Conservation (phyloP, 2,329 filamentous ascomycete species). For the Arthrobotrys sphaeroides region DNA sequence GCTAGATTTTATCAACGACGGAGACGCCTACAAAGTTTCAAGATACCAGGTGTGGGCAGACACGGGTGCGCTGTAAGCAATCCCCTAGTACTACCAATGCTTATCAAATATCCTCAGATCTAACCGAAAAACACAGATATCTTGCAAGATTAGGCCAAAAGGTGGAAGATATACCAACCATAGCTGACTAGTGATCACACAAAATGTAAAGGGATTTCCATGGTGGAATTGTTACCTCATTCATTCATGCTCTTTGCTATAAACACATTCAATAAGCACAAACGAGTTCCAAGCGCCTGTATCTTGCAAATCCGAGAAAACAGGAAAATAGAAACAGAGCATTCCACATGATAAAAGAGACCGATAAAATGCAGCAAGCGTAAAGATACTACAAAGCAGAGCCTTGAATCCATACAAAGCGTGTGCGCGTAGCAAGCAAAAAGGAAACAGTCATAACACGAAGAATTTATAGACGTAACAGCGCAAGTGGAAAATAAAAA, state of each 20-base stretch:
- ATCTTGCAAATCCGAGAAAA: not conserved
- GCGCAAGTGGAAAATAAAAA: not conserved
- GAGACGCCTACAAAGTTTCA: slow-evolving; percentile 55
- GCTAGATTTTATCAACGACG: slow-evolving; percentile 58
- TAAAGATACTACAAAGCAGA: not conserved
- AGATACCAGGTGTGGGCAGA: slow-evolving; percentile 62
- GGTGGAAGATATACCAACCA: not conserved
- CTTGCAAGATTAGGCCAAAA: slow-evolving; percentile 27
- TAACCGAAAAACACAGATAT: not conserved
- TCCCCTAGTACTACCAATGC: not conserved
- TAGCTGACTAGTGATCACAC: not conserved
- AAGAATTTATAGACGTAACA: not conserved
- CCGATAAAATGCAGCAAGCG: not conserved
- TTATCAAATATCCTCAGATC: not conserved
- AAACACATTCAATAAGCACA: not conserved
- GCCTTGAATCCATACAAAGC: too few species aligned
- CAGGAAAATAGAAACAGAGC: not conserved
- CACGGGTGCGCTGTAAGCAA: slow-evolving; percentile 60
- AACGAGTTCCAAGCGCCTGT: slow-evolving; percentile 19
- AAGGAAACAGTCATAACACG: not conserved
- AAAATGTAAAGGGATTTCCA: not conserved
- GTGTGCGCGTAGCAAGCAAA: not conserved
- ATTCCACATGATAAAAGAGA: not conserved
- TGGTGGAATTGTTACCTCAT: not conserved
- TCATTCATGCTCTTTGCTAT: not conserved